phyloP scores from a whole-genome alignment of 179 eudicot genomes.

The Carnegiea gigantea region DNA sequence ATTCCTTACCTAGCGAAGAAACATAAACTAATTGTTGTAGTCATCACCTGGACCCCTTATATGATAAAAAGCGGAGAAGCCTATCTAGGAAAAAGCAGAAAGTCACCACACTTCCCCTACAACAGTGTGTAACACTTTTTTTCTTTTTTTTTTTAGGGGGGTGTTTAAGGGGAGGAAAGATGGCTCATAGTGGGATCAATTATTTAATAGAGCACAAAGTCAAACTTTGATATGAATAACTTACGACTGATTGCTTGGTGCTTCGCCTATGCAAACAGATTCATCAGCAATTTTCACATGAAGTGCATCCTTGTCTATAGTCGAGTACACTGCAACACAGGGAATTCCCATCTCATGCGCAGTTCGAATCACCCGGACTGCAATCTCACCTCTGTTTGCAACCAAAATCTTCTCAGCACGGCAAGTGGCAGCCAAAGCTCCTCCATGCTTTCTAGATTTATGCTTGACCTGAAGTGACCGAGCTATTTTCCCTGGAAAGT shows the following conservation, averaged over 20 bases:
- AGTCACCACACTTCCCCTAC: neutral
- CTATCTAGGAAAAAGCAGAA: no score
- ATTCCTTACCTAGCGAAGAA: no score
- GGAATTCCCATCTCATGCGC: conserved; percentile 99
- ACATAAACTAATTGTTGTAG: no score
- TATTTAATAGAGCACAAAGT: neutral
- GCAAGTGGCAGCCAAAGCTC: conserved; percentile 72
- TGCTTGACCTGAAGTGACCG: conserved; percentile 40
- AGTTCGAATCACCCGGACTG: conserved; percentile 93
- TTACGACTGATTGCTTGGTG: conserved; percentile 97
- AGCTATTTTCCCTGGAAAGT: conserved; percentile 57
- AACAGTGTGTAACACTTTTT: no score
- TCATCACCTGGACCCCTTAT: no score
- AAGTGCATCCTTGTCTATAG: conserved; percentile 94
- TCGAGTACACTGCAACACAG: conserved; percentile 95
- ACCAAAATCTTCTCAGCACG: conserved; percentile 76
- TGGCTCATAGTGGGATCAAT: no score
- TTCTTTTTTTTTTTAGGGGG: no score
- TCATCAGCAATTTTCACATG: conserved; percentile 95
- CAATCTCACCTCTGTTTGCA: conserved; percentile 97
- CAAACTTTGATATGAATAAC: neutral
- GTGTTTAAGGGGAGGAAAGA: no score
- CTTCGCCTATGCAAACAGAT: conserved; percentile 97
- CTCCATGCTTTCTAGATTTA: conserved; percentile 56
- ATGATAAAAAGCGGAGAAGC: no score